Percentiles rank a stretch among this genome's conserved stretches.
phyloP scores from a whole-genome alignment of 305 asterid species.

The Fraxinus floribunda region DNA sequence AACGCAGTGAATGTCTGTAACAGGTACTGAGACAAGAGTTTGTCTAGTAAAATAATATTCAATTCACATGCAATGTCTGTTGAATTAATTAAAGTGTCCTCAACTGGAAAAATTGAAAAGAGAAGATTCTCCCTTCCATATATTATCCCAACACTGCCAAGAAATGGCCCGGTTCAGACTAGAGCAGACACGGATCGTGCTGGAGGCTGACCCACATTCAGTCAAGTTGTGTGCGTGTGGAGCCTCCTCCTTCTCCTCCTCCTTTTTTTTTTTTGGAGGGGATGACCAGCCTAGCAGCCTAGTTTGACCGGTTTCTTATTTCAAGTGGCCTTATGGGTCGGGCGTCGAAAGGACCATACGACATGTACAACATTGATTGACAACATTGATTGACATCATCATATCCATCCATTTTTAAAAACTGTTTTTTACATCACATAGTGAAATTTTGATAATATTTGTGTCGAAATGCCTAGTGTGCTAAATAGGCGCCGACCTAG shows the following conservation, averaged over 20 bases:
- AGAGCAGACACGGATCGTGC: not conserved
- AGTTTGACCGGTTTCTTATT: not conserved
- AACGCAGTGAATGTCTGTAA: not conserved
- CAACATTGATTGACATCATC: too few species aligned
- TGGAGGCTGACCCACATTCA: not conserved
- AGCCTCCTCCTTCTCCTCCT: not conserved
- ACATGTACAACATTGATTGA: too few species aligned
- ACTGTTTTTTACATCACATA: too few species aligned
- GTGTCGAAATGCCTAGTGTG: not conserved
- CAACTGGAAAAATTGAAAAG: not conserved
- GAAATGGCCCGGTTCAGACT: not conserved
- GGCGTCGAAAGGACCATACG: not conserved
- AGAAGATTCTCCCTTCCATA: not conserved
- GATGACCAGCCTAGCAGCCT: not conserved
- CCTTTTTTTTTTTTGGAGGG: not conserved
- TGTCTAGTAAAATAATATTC: not conserved
- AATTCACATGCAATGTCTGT: not conserved
- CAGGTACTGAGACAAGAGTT: not conserved
- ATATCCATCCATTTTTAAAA: too few species aligned
- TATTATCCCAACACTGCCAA: not conserved
- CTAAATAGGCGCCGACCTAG: not conserved
- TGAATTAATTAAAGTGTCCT: not conserved
- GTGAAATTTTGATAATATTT: too few species aligned
- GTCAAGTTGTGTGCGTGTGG: not conserved
- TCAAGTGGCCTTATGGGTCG: not conserved